Evolutionary conservation across 805 yeast genomes (phyloP), one percentile per base, ranked within the genome.

Genomic region (Ascoidea tarda): DNA sequence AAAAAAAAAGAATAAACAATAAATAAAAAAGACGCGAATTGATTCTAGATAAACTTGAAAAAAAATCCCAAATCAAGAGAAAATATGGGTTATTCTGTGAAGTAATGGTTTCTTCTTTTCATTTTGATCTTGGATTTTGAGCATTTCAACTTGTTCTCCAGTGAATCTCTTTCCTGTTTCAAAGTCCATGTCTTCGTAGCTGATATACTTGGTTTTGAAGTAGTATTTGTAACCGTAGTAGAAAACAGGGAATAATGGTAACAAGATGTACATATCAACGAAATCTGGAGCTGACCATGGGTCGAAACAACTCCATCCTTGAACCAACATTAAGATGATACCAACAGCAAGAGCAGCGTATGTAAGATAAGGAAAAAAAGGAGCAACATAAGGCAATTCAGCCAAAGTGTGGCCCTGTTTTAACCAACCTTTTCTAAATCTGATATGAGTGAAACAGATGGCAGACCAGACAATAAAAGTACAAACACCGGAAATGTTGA

Each of bases 361-460:
- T 8, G 78, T 77, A 1, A 79, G 80, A 53, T 62, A 70, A 8
- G 81, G 80, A 57, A 75, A 70, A 1, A 78, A 71, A 79, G 79
- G 75, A 59, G 75, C 75, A 52, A 61, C 67, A 60, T 62, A 75
- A 10, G 62, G 58, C 32, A 76, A 62, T 42, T 49, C 53, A 50
- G 52, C 53, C 8, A 38, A 8, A 1, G 71, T 65, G 56, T 67
- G 69, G 5, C 74, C 74, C 61, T 76, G 80, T 21, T 52, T 57
- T 44, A 60, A 67, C 50, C 75, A 59, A 5, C 79, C 79, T 55
- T 65, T 63, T 61, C 81, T 68, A 58, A 75, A 76, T 56, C 79
- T 66, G 51, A 76, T 68, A 42, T 76, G 70, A n/a, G 74, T 71
- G 46, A 76, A 65, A 47, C 73, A 75, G 53, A 75, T 76, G 53